Evolutionary conservation across 2,329 filamentous ascomycete species (phyloP).

Genomic region (Colletotrichum plurivorum): DNA sequence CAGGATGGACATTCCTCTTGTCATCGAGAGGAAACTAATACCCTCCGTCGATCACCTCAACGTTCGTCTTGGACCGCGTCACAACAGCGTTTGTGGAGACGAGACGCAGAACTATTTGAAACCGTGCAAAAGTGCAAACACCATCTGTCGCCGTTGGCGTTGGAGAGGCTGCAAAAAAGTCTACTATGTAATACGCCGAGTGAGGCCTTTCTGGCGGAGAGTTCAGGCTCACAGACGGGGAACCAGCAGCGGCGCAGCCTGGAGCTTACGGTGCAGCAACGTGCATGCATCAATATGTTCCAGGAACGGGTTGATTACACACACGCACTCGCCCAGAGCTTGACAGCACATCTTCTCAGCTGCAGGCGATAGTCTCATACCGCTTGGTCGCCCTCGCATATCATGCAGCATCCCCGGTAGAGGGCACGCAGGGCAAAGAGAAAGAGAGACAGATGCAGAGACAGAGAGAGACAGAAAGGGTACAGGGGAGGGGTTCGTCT

Average conservation of each 20-base stretch:
- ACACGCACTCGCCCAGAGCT: constrained; percentile 4
- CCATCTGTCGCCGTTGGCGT: constrained; percentile 23
- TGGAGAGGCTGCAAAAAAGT: neutral
- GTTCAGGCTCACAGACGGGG: constrained; percentile 24
- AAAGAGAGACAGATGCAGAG: neutral
- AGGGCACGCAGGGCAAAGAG: neutral
- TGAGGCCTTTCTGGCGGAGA: neutral
- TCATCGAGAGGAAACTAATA: constrained; percentile 15
- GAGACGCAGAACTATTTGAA: constrained; percentile 8
- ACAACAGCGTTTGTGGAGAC: constrained; percentile 25
- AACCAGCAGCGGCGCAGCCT: constrained; percentile 21
- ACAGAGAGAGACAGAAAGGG: neutral
- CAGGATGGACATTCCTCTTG: constrained; percentile 1
- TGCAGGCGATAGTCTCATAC: constrained; percentile 21
- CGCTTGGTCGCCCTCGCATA: constrained; percentile 4
- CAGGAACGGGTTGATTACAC: constrained; percentile 5
- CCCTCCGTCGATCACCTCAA: constrained; percentile 14
- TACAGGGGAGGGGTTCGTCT: constrained; percentile 22
- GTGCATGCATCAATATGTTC: constrained; percentile 18
- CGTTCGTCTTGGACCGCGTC: constrained; percentile 22
- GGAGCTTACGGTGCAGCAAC: constrained; percentile 19
- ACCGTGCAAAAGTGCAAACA: constrained; percentile 9
- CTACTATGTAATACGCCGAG: neutral
- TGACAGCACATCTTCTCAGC: constrained; percentile 18
- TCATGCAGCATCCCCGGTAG: constrained; percentile 10